Evolutionary conservation across 768 basidiomycete genomes (phyloP).

Genomic region (Gymnopilus junonius): DNA sequence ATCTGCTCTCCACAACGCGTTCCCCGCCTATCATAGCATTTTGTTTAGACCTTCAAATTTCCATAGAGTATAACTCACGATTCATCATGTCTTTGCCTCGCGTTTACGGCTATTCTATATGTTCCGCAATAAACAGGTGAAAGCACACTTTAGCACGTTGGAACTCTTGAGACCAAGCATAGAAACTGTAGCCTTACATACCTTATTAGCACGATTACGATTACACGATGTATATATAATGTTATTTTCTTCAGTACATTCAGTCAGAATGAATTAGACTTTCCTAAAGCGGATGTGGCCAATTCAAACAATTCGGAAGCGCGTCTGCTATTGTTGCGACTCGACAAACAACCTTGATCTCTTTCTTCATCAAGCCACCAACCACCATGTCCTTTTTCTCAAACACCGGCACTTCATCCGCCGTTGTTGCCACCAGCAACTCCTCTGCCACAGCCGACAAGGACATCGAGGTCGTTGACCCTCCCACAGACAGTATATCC

Average conservation of each 20-base stretch:
- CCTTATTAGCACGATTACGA: neutral
- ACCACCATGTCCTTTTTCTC: slow-evolving; percentile 44
- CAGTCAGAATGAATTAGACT: neutral
- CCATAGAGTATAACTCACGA: neutral
- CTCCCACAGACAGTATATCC: slow-evolving; percentile 88
- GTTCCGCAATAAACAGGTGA: neutral
- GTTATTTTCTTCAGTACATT: neutral
- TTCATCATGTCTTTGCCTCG: neutral
- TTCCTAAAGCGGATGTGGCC: slow-evolving; percentile 7
- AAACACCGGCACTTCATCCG: slow-evolving; percentile 30
- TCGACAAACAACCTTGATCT: neutral
- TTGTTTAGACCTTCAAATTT: neutral
- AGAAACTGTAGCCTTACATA: neutral
- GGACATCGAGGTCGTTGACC: slow-evolving; percentile 81
- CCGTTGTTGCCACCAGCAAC: slow-evolving; percentile 31
- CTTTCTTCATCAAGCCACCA: neutral
- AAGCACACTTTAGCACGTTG: neutral
- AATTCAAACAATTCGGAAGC: slow-evolving; percentile 12
- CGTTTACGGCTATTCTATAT: neutral
- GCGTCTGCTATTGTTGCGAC: neutral
- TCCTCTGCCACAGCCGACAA: slow-evolving; percentile 58
- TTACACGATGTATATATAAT: slow-evolving; percentile 2
- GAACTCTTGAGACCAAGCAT: neutral
- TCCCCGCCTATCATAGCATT: neutral
- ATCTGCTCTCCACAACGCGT: neutral